Evolutionary conservation across 2,329 filamentous ascomycete genomes (phyloP).

Genomic region (Aspergillus amoenus): DNA sequence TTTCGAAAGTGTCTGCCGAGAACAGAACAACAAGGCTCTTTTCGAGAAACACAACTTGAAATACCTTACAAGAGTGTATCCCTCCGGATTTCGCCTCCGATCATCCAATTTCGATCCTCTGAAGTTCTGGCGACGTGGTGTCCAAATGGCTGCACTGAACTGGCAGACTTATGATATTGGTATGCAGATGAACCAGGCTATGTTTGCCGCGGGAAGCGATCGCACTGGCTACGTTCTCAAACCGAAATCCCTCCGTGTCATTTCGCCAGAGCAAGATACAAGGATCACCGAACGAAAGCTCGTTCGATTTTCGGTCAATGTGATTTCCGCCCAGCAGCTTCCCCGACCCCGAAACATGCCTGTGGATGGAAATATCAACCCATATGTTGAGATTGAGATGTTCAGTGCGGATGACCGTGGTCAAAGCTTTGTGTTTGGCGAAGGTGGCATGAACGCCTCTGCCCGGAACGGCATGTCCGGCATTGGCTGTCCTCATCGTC

Average conservation of each 20-base stretch:
- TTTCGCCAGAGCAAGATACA: slow-evolving; percentile 30
- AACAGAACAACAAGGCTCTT: slow-evolving; percentile 71
- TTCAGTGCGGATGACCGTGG: slow-evolving; percentile 91
- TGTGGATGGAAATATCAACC: slow-evolving; percentile 76
- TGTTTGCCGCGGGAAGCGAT: slow-evolving; percentile 90
- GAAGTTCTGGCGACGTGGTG: slow-evolving; percentile 89
- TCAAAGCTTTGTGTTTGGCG: slow-evolving; percentile 66
- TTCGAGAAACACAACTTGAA: slow-evolving; percentile 89
- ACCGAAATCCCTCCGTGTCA: slow-evolving; percentile 71
- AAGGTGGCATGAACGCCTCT: slow-evolving; percentile 66
- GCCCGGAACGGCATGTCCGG: slow-evolving; percentile 64
- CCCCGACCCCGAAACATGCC: slow-evolving; percentile 75
- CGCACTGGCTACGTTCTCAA: slow-evolving; percentile 91
- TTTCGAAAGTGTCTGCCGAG: slow-evolving; percentile 77
- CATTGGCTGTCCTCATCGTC: slow-evolving; percentile 70
- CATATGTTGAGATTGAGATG: slow-evolving; percentile 92
- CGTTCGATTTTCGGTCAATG: slow-evolving; percentile 79
- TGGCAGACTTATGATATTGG: slow-evolving; percentile 97
- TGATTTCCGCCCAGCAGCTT: slow-evolving; percentile 92
- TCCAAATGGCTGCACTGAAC: slow-evolving; percentile 97
- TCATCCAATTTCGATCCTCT: slow-evolving; percentile 96
- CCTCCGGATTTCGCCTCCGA: slow-evolving; percentile 73
- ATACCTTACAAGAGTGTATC: slow-evolving; percentile 92
- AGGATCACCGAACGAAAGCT: slow-evolving; percentile 74
- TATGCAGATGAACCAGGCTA: slow-evolving; percentile 95